Percentiles rank a stretch among this genome's conserved stretches.
These are phyloP conservation scores for Rhododendron williamsianum DNA, from an alignment of 148 eudicot species.

Conservation along the genomic window DNA sequence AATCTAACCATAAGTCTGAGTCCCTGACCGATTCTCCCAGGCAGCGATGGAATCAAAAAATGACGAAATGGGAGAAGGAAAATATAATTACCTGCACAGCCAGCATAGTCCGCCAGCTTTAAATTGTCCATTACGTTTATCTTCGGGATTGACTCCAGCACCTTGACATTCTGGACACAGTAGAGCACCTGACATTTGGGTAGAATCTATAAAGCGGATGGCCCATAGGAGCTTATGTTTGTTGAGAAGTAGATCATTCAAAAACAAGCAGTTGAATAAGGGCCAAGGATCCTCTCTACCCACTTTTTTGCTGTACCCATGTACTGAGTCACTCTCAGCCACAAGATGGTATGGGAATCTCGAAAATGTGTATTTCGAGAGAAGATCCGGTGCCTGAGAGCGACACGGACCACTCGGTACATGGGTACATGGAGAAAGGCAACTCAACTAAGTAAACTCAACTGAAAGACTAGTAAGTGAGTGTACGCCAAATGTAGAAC, in stretches of 20 bases:
- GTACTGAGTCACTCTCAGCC: not conserved
- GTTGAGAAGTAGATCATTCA: not conserved
- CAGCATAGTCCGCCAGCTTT: slow-evolving; percentile 46
- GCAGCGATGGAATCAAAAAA: not conserved
- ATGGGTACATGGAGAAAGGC: not conserved
- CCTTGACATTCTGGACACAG: slow-evolving; percentile 40
- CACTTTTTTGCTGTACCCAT: not conserved
- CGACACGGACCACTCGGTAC: not conserved
- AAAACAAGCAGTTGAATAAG: not conserved
- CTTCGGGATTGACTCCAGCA: slow-evolving; percentile 36
- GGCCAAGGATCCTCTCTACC: not conserved
- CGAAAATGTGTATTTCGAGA: not conserved
- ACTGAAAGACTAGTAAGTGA: not conserved
- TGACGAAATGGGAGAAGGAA: not conserved
- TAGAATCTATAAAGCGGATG: not conserved
- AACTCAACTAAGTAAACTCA: not conserved
- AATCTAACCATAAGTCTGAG: not conserved
- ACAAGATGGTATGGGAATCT: not conserved
- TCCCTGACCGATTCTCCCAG: not conserved
- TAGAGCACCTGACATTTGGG: slow-evolving; percentile 27
- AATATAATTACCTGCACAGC: slow-evolving; percentile 31
- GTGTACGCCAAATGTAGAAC: not conserved
- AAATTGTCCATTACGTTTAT: slow-evolving; percentile 44
- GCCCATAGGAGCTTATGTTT: not conserved
- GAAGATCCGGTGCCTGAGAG: not conserved